Percentiles rank a stretch among this genome's conserved stretches.
Evolutionary conservation across 176 grass and related monocot genomes (phyloP).

Genomic region (Puya raimondii): DNA sequence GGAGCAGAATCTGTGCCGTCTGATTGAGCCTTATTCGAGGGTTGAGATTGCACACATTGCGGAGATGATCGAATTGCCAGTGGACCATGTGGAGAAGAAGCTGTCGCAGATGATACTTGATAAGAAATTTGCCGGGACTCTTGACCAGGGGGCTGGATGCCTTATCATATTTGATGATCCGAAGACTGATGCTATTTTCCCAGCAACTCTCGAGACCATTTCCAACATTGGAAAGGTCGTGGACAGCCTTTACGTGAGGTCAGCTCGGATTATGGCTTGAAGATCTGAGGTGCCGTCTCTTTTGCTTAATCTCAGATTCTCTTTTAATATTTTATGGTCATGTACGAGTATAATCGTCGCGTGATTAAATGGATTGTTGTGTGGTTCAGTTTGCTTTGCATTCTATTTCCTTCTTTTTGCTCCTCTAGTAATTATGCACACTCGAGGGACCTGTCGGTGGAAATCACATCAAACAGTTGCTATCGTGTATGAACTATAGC

Average conservation of each 20-base stretch:
- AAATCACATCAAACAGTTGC: no score
- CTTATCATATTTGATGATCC: constrained; percentile 75
- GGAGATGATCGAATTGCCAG: constrained; percentile 60
- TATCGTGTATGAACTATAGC: no score
- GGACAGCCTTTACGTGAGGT: constrained; percentile 73
- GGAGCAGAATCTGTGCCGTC: constrained; percentile 79
- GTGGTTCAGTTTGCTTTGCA: no score
- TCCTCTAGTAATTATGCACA: no score
- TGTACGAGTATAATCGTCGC: no score
- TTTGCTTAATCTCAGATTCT: no score
- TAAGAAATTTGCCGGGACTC: constrained; percentile 74
- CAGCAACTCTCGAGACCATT: constrained; percentile 67
- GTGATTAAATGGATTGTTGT: no score
- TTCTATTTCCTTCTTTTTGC: no score
- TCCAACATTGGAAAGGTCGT: constrained; percentile 68
- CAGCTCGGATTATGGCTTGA: constrained; percentile 75
- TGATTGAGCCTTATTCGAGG: constrained; percentile 69
- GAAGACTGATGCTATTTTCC: constrained; percentile 68
- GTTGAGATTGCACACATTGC: constrained; percentile 73
- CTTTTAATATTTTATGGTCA: no score
- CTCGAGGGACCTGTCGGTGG: no score
- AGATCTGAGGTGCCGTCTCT: not conserved
- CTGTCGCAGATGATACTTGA: constrained; percentile 79
- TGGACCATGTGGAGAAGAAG: constrained; percentile 73
- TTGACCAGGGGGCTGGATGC: constrained; percentile 75